These are phyloP conservation scores for Graphilbum ipis-grandicollis DNA, from an alignment of 2,329 filamentous ascomycete species.

Conservation along the genomic window DNA sequence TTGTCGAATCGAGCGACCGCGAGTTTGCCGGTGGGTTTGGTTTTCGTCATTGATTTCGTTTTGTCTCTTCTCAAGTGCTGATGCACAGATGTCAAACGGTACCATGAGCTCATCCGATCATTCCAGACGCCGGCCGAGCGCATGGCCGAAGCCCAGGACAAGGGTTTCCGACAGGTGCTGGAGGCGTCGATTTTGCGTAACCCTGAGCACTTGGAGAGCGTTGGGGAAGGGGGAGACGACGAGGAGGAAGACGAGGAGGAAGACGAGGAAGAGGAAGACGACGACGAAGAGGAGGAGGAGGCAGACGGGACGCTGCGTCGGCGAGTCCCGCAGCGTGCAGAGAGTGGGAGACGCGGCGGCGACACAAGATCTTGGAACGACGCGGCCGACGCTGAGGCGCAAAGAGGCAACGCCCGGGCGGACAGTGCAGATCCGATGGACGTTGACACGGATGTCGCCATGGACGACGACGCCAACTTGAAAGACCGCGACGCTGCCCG, in stretches of 20 bases:
- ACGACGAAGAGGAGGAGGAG: not conserved
- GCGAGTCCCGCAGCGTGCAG: not conserved
- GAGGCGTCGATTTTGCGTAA: conserved; percentile 52
- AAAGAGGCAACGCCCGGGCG: not conserved
- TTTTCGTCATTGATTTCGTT: too few species aligned
- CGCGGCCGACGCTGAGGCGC: not conserved
- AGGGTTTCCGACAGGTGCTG: conserved; percentile 64
- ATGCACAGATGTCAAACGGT: conserved; percentile 53
- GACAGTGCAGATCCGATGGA: not conserved
- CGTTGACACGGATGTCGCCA: not conserved
- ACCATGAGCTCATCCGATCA: conserved; percentile 61
- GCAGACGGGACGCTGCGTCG: not conserved
- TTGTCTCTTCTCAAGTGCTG: not conserved
- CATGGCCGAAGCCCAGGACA: conserved; percentile 51
- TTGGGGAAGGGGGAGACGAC: conserved; percentile 5
- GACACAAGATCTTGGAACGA: too few species aligned
- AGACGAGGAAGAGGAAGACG: not conserved
- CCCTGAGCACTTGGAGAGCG: conserved; percentile 2
- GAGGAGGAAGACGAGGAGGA: not conserved
- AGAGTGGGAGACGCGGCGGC: too few species aligned
- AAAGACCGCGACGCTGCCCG: conserved; percentile 46
- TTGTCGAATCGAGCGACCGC: conserved; percentile 42
- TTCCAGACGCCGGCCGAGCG: conserved; percentile 61
- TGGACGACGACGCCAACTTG: conserved; percentile 12
- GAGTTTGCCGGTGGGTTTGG: conserved; percentile 30